A percentile compares a stretch with the other conserved stretches of the same genome.
phyloP scores from a whole-genome alignment of 306 rosid species.

The Casuarina glauca region DNA sequence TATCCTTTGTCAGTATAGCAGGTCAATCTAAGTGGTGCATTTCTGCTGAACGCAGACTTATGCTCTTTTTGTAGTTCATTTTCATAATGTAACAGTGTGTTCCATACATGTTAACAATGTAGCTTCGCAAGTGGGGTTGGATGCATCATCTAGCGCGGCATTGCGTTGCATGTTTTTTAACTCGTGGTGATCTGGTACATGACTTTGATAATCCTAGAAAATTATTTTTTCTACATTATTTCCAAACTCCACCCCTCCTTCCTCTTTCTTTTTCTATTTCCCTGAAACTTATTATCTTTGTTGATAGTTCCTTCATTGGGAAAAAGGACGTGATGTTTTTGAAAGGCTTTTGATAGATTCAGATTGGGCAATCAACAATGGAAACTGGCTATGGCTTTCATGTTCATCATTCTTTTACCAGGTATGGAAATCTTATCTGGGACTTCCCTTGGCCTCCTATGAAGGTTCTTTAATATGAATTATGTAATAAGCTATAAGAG shows the following conservation, averaged over 20 bases:
- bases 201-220: background rate
- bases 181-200: constrained; percentile 94
- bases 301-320: constrained; percentile 85
- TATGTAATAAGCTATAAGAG: background rate
- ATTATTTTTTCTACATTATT: background rate
- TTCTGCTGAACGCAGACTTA: constrained; percentile 1
- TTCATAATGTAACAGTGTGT: constrained; percentile 8
- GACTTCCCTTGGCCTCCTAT: constrained; percentile 8
- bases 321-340: constrained; percentile 90
- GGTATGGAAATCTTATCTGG: constrained; percentile 37
- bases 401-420: constrained; percentile 96
- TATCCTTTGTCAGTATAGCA: constrained; percentile 21
- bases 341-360: constrained; percentile 96
- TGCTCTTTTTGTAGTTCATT: constrained; percentile 1
- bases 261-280: constrained; percentile 12
- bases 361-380: constrained; percentile 95
- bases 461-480: background rate
- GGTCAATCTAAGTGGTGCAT: constrained; percentile 9
- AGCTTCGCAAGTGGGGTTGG: constrained; percentile 97
- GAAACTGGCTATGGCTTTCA: constrained; percentile 96
- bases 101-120: constrained; percentile 31
- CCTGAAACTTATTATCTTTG: constrained; percentile 25
- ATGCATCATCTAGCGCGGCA: constrained; percentile 98
- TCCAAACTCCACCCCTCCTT: background rate
- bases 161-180: constrained; percentile 84